phyloP scores from a whole-genome alignment of 1,139 yeast genomes.

The Yamadazyma sp. region DNA sequence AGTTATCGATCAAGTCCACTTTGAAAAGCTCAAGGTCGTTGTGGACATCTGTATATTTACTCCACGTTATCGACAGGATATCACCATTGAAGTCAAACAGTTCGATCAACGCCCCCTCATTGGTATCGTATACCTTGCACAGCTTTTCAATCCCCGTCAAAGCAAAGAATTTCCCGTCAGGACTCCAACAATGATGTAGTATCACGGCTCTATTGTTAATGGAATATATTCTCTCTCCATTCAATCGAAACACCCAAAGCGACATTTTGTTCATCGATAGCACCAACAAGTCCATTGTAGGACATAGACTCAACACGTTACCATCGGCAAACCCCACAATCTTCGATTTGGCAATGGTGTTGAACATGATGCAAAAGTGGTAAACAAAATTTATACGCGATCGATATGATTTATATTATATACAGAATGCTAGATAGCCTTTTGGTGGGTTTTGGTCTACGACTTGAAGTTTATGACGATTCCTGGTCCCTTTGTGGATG shows the following conservation, averaged over 20 bases:
- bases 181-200: constrained; percentile 33
- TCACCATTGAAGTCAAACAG: constrained; percentile 17
- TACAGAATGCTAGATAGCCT: not conserved
- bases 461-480: constrained; percentile 58
- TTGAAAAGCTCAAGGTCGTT: constrained; percentile 21
- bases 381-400: not conserved
- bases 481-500: constrained; percentile 81
- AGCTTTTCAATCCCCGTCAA: constrained; percentile 45
- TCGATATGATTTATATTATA: not conserved
- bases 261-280: constrained; percentile 48
- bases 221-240: constrained; percentile 57
- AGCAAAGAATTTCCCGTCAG: constrained; percentile 42
- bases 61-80: constrained; percentile 29
- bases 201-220: constrained; percentile 39
- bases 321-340: constrained; percentile 44
- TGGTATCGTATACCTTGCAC: constrained; percentile 50
- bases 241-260: constrained; percentile 52
- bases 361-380: constrained; percentile 11
- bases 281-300: constrained; percentile 53
- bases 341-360: constrained; percentile 8
- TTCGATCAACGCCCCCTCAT: constrained; percentile 43
- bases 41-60: constrained; percentile 4
- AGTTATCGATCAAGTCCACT: constrained; percentile 24
- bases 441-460: constrained; percentile 1
- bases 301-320: constrained; percentile 51